A percentile compares a stretch with the other conserved stretches of the same genome.
Conservation (phyloP, 257 asterid genomes). For the Ophiorrhiza pumila region DNA sequence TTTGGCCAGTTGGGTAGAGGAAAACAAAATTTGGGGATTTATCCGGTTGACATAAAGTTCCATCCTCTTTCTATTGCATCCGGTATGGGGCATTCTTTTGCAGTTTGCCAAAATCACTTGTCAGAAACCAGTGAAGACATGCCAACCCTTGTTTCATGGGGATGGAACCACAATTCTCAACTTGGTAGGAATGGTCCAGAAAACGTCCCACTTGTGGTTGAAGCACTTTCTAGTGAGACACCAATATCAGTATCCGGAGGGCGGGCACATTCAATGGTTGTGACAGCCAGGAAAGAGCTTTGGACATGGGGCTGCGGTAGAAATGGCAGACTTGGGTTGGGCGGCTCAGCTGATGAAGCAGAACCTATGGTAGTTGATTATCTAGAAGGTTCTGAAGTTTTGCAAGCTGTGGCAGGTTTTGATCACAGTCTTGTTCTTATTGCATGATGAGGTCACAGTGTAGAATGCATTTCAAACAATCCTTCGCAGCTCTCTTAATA, state of each 20-base stretch:
- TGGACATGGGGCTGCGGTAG: constrained; percentile 97
- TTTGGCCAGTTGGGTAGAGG: constrained; percentile 83
- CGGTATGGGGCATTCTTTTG: constrained; percentile 86
- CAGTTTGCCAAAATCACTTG: constrained; percentile 45
- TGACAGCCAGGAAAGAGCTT: constrained; percentile 52
- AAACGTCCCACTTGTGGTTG: constrained; percentile 47
- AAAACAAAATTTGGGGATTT: constrained; percentile 58
- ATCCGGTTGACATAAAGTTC: constrained; percentile 40
- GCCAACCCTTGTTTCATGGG: constrained; percentile 66
- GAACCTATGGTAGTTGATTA: constrained; percentile 65
- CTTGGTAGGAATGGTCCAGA: constrained; percentile 76
- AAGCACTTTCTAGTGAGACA: constrained; percentile 40
- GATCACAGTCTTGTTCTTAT: constrained; percentile 78
- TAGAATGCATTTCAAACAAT: background rate
- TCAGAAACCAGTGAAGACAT: constrained; percentile 26
- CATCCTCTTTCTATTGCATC: constrained; percentile 57
- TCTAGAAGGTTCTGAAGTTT: constrained; percentile 56
- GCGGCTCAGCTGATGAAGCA: constrained; percentile 71
- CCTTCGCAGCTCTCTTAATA: background rate
- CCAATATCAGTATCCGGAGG: constrained; percentile 68
- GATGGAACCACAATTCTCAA: constrained; percentile 79
- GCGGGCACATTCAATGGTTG: constrained; percentile 68
- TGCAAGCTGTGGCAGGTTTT: constrained; percentile 80
- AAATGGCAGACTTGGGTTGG: constrained; percentile 84
- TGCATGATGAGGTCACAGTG: constrained; percentile 30